Conservation (phyloP, 2,329 filamentous ascomycete species). For the Leptographium galeiforme region DNA sequence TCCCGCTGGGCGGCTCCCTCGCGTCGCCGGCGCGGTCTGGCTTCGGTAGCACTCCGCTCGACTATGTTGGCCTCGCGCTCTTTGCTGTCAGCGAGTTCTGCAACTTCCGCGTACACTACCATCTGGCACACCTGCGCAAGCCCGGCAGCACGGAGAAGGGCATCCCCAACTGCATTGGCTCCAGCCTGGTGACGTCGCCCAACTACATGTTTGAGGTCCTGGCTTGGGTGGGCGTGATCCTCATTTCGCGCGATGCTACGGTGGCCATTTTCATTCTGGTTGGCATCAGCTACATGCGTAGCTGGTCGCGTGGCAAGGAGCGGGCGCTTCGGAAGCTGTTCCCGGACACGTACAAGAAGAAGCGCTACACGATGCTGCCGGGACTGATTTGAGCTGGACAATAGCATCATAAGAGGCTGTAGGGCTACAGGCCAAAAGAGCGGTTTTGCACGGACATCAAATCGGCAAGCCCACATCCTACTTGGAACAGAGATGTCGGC, state of each 20-base stretch:
- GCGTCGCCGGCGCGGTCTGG: slow-evolving; percentile 11
- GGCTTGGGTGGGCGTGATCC: slow-evolving; percentile 71
- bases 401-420: neutral
- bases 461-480: too few relatives aligned
- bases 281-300: slow-evolving; percentile 65
- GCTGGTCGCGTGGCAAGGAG: slow-evolving; percentile 90
- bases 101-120: slow-evolving; percentile 70
- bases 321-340: slow-evolving; percentile 80
- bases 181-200: slow-evolving; percentile 78
- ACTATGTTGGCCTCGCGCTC: slow-evolving; percentile 55
- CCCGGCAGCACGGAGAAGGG: slow-evolving; percentile 73
- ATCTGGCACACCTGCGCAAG: slow-evolving; percentile 63
- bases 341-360: slow-evolving; percentile 87
- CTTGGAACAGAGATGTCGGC: too few relatives aligned
- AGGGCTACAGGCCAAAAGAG: too few relatives aligned
- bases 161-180: slow-evolving; percentile 77
- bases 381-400: slow-evolving; percentile 46
- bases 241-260: slow-evolving; percentile 67
- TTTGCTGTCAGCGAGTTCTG: slow-evolving; percentile 66
- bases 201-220: slow-evolving; percentile 94
- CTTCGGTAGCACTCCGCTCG: slow-evolving; percentile 25
- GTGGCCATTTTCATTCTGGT: slow-evolving; percentile 64
- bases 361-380: slow-evolving; percentile 73
- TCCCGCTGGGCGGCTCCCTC: neutral
- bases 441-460: too few relatives aligned